Conservation (phyloP, 2,329 filamentous ascomycete genomes). For the Fusarium nanum region DNA sequence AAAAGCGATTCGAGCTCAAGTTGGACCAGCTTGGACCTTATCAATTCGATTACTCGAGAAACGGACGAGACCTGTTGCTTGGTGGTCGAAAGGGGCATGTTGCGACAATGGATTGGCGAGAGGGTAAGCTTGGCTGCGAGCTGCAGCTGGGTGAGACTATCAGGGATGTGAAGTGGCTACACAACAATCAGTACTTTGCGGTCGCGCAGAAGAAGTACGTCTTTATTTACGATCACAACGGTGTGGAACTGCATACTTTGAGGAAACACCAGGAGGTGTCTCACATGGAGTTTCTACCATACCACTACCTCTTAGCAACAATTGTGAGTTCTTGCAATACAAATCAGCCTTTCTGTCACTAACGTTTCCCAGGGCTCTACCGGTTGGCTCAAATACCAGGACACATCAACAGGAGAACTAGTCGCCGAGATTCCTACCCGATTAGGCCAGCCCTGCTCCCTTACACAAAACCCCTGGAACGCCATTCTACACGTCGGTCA, state of each 20-base stretch:
- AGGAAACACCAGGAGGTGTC: constrained; percentile 91
- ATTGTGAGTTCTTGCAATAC: constrained; percentile 66
- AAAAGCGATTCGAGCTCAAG: constrained; percentile 92
- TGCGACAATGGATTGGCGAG: constrained; percentile 95
- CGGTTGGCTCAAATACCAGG: constrained; percentile 92
- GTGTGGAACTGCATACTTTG: constrained; percentile 92
- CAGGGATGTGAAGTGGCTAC: constrained; percentile 88
- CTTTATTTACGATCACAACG: constrained; percentile 94
- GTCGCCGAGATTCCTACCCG: constrained; percentile 88
- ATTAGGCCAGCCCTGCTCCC: constrained; percentile 83
- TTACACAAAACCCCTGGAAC: constrained; percentile 92
- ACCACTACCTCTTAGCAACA: constrained; percentile 93
- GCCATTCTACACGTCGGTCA: constrained; percentile 92
- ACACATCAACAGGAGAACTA: constrained; percentile 91
- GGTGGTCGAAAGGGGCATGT: constrained; percentile 94
- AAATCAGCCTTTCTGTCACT: neutral
- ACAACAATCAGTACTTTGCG: constrained; percentile 94
- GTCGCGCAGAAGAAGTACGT: constrained; percentile 96
- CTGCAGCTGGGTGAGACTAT: constrained; percentile 91
- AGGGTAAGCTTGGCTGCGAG: constrained; percentile 91
- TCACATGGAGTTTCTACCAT: constrained; percentile 94
- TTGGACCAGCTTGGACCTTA: constrained; percentile 88
- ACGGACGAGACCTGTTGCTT: constrained; percentile 86
- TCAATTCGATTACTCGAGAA: constrained; percentile 86
- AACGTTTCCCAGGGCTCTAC: constrained; percentile 70